These are phyloP conservation scores for Fusarium subglutinans DNA, from an alignment of 2,329 filamentous ascomycete species.

Conservation along the genomic window DNA sequence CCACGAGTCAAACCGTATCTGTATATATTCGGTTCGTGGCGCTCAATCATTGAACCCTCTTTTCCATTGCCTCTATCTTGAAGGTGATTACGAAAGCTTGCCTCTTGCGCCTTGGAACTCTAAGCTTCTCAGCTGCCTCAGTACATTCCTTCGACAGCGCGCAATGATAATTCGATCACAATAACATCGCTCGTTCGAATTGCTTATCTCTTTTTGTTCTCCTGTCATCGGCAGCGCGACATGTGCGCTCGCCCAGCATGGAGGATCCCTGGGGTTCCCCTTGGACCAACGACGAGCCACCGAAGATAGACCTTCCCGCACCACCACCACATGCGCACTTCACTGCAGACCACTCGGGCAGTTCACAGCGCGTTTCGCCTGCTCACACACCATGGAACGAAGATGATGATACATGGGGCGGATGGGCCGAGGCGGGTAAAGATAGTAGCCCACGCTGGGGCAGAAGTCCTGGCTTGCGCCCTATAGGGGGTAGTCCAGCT, in stretches of 20 bases:
- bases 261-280: slow-evolving; percentile 72
- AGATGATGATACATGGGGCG: slow-evolving; percentile 49
- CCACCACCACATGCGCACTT: slow-evolving; percentile 48
- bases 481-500: slow-evolving; percentile 38
- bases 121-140: slow-evolving; percentile 18
- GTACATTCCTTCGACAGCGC: slow-evolving; percentile 13
- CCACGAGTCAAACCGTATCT: not conserved
- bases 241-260: slow-evolving; percentile 56
- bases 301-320: slow-evolving; percentile 49
- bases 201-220: not conserved
- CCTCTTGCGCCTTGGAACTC: slow-evolving; percentile 19
- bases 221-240: slow-evolving; percentile 40
- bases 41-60: slow-evolving; percentile 1
- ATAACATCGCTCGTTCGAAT: slow-evolving; percentile 13
- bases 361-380: slow-evolving; percentile 38
- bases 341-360: slow-evolving; percentile 37
- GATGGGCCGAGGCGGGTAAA: slow-evolving; percentile 47
- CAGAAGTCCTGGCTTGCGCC: slow-evolving; percentile 46
- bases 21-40: not conserved
- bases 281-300: slow-evolving; percentile 57
- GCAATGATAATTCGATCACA: slow-evolving; percentile 34
- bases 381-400: slow-evolving; percentile 46
- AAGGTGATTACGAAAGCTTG: slow-evolving; percentile 26
- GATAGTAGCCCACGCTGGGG: slow-evolving; percentile 45
- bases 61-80: slow-evolving; percentile 21